Percentiles rank a stretch among this genome's conserved stretches.
Evolutionary conservation across 2,329 filamentous ascomycete species (phyloP).

Genomic region (Ophiocordyceps camponoti-saundersi): DNA sequence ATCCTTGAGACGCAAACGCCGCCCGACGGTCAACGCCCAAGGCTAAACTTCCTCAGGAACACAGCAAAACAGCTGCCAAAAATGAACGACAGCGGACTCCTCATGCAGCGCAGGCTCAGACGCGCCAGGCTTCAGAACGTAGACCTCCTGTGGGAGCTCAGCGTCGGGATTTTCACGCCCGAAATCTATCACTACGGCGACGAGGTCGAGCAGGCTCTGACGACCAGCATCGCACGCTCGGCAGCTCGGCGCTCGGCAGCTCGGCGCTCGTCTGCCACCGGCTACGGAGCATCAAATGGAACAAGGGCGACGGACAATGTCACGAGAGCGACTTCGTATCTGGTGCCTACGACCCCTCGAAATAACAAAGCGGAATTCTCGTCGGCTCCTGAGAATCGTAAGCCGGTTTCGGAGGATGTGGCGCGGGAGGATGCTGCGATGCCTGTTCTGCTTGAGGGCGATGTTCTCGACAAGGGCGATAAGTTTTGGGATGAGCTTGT

Average conservation of each 20-base stretch:
- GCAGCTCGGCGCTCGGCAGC: background rate
- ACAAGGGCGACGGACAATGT: background rate
- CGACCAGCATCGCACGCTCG: background rate
- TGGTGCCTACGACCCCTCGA: too few relatives aligned
- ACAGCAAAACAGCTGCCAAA: background rate
- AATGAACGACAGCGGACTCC: background rate
- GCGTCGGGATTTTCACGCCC: background rate
- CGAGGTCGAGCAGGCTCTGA: background rate
- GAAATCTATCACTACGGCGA: background rate
- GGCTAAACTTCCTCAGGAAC: background rate
- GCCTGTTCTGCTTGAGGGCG: background rate
- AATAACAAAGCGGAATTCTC: background rate
- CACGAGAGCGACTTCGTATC: too few relatives aligned
- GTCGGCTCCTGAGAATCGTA: background rate
- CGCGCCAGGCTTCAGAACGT: background rate
- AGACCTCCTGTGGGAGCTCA: background rate
- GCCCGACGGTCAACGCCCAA: too few relatives aligned
- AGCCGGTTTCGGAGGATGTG: too few relatives aligned
- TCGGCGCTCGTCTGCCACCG: too few relatives aligned
- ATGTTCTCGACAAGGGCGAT: background rate
- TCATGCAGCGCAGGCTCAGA: background rate
- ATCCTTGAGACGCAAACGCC: too few relatives aligned
- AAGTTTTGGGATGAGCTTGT: background rate
- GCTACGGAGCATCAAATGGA: background rate
- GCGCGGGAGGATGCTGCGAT: background rate